Base-by-base conservation (phyloP, 257 asterid genomes). In the Nicotiana tabacum region DNA sequence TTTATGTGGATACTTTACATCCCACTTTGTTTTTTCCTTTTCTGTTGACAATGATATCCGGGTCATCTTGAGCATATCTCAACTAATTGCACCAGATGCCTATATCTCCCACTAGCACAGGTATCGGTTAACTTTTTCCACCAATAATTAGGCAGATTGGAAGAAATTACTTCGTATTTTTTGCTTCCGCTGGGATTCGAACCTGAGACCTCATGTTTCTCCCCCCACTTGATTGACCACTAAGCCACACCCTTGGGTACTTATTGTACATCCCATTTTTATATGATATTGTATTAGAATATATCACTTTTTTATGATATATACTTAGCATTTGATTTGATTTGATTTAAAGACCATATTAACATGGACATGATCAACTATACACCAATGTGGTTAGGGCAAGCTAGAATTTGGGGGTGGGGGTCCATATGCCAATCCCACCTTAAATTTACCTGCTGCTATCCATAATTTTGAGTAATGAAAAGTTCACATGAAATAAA, bases 391-490 rank as follows among this genome's bases (percentile, higher is more conserved):
- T 53, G 58, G 16, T 6, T n/a, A 70, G n/a, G n/a, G 55, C 17
- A 1, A 39, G 11, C 66, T 3, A 17, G 33, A 43, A 70, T 37
- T 35, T 35, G 12, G 18, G 1, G 32, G 30, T 33, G 43, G 78
- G 77, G 32, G 39, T 35, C 55, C 9, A 69, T 69, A 39, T n/a
- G 32, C 33, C 57, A 69, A 13, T 70, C 35, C 30, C 57, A 39
- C 78, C 33, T 56, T 68, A 68, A 68, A 35, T 15, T 15, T 35
- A 68, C 55, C 6, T 37, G 30, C 9, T 39, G 78, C 77, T 69
- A 70, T 43, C 58, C 58, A 43, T 70, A 70, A 70, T 43, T 70
- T 70, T 70, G 78, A 70, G 46, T n/a, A 10, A 70, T 70, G 78
- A 70, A 39, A 55, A 39, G 35, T 70, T 39, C 57, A 48, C 78